phyloP scores from a whole-genome alignment of 495 filamentous ascomycete species.

The Talaromyces proteolyticus region DNA sequence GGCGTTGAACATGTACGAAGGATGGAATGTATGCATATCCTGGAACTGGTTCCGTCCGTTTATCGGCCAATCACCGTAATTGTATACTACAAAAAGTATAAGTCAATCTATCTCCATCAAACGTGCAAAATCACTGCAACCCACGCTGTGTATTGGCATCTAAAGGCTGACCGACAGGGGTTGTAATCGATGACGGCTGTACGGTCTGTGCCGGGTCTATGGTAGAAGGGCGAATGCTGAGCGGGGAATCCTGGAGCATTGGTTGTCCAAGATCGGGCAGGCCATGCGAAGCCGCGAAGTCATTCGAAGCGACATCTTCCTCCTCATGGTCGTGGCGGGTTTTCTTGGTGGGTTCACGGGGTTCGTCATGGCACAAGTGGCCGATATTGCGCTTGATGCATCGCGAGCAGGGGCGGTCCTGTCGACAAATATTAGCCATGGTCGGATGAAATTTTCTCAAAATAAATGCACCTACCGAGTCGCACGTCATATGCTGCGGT shows the following conservation, averaged over 20 bases:
- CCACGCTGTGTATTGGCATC: conserved; percentile 65
- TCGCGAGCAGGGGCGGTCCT: conserved; percentile 94
- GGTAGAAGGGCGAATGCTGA: conserved; percentile 26
- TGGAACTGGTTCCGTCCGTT: conserved; percentile 75
- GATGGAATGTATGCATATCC: conserved; percentile 91
- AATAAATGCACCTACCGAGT: conserved; percentile 72
- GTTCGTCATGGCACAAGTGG: conserved; percentile 97
- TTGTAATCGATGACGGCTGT: conserved; percentile 26
- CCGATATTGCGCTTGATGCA: conserved; percentile 99
- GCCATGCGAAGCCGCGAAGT: conserved; percentile 29
- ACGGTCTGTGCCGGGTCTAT: conserved; percentile 26
- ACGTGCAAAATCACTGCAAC: conserved; percentile 24
- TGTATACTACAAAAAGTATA: conserved; percentile 41
- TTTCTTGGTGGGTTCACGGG: conserved; percentile 72
- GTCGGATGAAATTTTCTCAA: conserved; percentile 15
- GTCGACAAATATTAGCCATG: conserved; percentile 15
- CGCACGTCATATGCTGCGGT: conserved; percentile 97
- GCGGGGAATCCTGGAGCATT: conserved; percentile 28
- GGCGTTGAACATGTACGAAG: conserved; percentile 91
- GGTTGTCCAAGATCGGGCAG: conserved; percentile 41
- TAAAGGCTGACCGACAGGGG: conserved; percentile 37
- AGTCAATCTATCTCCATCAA: conserved; percentile 19
- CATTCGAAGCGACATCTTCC: conserved; percentile 45
- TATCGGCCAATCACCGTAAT: conserved; percentile 62
- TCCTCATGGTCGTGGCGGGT: conserved; percentile 69